Evolutionary conservation across 371 early-diverging fungal species (phyloP), one percentile per base, ranked within the genome.

Genomic region (Mucor piriformis): DNA sequence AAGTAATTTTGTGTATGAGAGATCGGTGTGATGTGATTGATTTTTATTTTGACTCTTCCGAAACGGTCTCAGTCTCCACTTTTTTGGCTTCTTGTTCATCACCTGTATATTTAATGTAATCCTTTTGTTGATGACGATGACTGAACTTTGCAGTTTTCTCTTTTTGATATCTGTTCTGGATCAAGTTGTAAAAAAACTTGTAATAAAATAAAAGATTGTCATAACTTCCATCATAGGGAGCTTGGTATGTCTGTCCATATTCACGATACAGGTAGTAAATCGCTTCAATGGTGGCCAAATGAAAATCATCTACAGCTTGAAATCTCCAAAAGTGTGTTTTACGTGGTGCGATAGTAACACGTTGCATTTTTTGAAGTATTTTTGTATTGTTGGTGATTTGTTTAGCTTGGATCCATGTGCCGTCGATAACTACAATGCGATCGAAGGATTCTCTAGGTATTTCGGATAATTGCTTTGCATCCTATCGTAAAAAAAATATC

Each of bases 201-300:
- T 92, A 97, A 62, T 92, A 95, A 69, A 86, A 95, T 70, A 97
- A 69, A 52, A 95, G 73, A 68, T 92, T 86, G 61, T 95, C 96
- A 57, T 89, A 94, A 21, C 79, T 77, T 10, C 92, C 94, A 32
- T 77, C 72, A 69, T 90, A 90, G 11, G 61, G 50, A 13, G 61
- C 59, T 61, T 70, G 69, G 44, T 69, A 77, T 3, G 74, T 61
- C 21, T 73, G 64, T 6, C 63, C 70, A 55, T 85, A 91, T 72
- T 95, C 96, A 24, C 85, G 79, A 70, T 89, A 92, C 49, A 94
- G 83, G 61, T 90, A 95, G 62, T 97, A 96, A 29, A 95, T 92
- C 2, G 97, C 97, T 67, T 97, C 97, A 47, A 97, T 95, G 2
- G 97, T 97, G 0, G 95, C 92, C 42, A 97, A 69, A 63, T 91